Evolutionary conservation across 768 basidiomycete species (phyloP).

Genomic region (Collybia sp.): DNA sequence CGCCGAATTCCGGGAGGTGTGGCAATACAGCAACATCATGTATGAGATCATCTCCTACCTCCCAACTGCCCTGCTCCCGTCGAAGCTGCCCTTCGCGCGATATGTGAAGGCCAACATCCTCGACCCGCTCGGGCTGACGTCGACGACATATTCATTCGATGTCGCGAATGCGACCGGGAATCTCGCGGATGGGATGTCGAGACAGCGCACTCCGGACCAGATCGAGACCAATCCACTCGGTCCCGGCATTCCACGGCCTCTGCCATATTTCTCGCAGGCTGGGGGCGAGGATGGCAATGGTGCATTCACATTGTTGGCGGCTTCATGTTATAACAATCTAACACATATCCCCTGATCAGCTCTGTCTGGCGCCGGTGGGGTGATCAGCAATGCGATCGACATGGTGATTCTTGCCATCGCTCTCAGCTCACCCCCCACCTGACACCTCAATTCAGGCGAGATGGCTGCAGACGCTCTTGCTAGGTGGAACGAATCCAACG

Average conservation of each 20-base stretch:
- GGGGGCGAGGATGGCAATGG: conserved; percentile 11
- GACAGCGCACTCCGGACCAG: conserved; percentile 1
- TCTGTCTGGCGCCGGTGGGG: conserved; percentile 15
- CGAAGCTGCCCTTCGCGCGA: conserved; percentile 12
- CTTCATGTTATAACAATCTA: not conserved
- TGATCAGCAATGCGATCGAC: conserved; percentile 14
- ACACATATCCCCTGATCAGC: conserved; percentile 7
- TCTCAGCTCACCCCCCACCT: not conserved
- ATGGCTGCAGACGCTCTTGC: conserved; percentile 16
- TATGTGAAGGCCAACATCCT: conserved; percentile 24
- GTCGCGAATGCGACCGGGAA: conserved; percentile 16
- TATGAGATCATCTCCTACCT: conserved; percentile 20
- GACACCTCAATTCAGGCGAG: conserved; percentile 3
- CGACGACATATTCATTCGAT: conserved; percentile 23
- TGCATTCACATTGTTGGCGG: not conserved
- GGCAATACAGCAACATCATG: conserved; percentile 25
- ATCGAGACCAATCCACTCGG: not conserved
- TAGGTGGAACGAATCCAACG: conserved; percentile 11
- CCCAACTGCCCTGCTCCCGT: conserved; percentile 13
- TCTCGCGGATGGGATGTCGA: conserved; percentile 17
- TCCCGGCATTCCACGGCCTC: not conserved
- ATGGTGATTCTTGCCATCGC: conserved; percentile 5
- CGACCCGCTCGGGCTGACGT: conserved; percentile 18
- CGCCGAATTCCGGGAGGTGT: conserved; percentile 19
- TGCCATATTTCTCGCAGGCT: conserved; percentile 8